A percentile compares a stretch with the other conserved stretches of the same genome.
Conservation (phyloP, 495 filamentous ascomycete species). For the Aspergillus wentii region DNA sequence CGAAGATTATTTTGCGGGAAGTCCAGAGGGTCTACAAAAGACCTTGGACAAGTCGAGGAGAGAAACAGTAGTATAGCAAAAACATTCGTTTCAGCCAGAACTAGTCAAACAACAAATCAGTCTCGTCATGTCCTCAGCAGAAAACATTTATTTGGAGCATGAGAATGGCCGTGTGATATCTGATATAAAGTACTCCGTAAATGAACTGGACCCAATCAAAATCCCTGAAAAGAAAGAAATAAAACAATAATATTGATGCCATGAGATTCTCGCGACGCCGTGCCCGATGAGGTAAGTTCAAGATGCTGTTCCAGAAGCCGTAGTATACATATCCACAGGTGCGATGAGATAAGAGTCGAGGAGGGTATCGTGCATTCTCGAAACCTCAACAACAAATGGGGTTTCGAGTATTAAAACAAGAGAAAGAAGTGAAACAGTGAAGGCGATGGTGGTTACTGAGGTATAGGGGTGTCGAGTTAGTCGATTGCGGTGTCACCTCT, state of each 20-base stretch:
- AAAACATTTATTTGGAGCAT: too few species aligned
- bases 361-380: constrained; percentile 18
- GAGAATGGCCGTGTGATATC: too few species aligned
- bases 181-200: too few species aligned
- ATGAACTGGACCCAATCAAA: too few species aligned
- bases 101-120: too few species aligned
- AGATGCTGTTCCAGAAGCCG: constrained; percentile 13
- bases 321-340: constrained; percentile 19
- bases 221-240: constrained; percentile 1
- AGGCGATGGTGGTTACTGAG: background rate
- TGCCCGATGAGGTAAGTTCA: constrained; percentile 9
- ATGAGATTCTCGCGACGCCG: constrained; percentile 12
- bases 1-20: too few species aligned
- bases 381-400: constrained; percentile 5
- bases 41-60: too few species aligned
- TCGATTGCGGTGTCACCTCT: constrained; percentile 42
- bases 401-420: constrained; percentile 7
- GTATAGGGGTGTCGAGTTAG: too few species aligned
- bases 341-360: constrained; percentile 9
- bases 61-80: too few species aligned
- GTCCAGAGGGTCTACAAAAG: too few species aligned
- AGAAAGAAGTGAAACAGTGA: constrained; percentile 2
- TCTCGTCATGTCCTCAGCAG: too few species aligned
- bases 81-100: too few species aligned
- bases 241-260: background rate